Base-by-base conservation (phyloP, 768 basidiomycete species). In the Rhodotorula taiwanensis region DNA sequence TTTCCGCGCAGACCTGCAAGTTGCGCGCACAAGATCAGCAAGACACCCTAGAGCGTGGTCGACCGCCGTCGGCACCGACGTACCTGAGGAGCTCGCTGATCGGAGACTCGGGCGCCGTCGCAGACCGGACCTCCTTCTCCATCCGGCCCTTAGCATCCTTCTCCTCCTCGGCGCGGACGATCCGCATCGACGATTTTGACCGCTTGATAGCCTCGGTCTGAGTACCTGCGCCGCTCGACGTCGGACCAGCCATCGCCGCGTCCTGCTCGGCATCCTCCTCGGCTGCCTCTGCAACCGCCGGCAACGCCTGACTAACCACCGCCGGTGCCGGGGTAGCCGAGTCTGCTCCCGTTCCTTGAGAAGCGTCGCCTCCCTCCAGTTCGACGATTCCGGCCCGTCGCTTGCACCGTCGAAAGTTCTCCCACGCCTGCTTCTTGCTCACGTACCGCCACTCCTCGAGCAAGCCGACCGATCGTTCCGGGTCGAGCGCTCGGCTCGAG, bases 51-150 rank as follows among this genome's bases (percentile, higher is more conserved):
- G n/a, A n/a, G n/a, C n/a, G n/a, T n/a, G n/a, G n/a, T n/a, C n/a
- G n/a, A n/a, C n/a, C n/a, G n/a, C n/a, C n/a, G n/a, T n/a, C n/a
- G n/a, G n/a, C n/a, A 30, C 20, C 11, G 18, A 49, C 62, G 52
- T 25, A 77, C 74, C 74, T 86, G 71, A 99, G 81, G 52, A 99
- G 78, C 5, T 89, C 89, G 33, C 89, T 88, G 63, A 99, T 93
- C 1, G 95, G 95, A 65, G 87, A 89, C 47, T 89, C 91, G 10
- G 93, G 94, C 73, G 92, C 89, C 2, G 98, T 89, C 3, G 92
- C 95, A 72, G 87, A 86, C 78, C 88, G 86, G 85, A 98, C 97
- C 76, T 98, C 95, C 75, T 86, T 86, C 81, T 99, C 95, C 58
- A 77, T 74, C 58, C 60, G 75, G 71, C 49, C 74, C 62, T 58